Conservation (phyloP, 1,139 yeast genomes). For the Suhomyces bribrorum region DNA sequence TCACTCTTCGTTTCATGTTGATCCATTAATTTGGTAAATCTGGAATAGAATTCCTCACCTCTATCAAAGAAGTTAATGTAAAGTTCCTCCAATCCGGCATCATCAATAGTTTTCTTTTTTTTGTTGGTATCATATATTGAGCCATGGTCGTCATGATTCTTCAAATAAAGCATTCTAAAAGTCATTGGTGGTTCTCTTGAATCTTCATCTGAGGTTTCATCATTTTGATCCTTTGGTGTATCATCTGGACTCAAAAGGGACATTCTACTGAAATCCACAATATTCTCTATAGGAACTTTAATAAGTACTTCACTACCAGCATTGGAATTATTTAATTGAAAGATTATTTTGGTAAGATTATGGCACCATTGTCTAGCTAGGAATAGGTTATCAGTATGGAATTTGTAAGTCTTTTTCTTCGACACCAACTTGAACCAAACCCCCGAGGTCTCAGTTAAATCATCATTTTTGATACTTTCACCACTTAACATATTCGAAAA, state of each 20-base stretch:
- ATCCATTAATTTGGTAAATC: slow-evolving; percentile 24
- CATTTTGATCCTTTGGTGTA: slow-evolving; percentile 11
- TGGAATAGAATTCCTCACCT: slow-evolving; percentile 29
- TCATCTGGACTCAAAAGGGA: slow-evolving; percentile 9
- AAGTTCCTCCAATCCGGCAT: slow-evolving; percentile 64
- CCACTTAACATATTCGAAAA: slow-evolving; percentile 26
- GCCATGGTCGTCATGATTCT: slow-evolving; percentile 10
- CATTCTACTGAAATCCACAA: slow-evolving; percentile 60
- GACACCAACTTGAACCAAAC: slow-evolving; percentile 61
- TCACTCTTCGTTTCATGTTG: slow-evolving; percentile 14
- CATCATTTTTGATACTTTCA: slow-evolving; percentile 29
- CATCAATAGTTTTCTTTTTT: slow-evolving; percentile 25
- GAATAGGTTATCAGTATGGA: slow-evolving; percentile 70
- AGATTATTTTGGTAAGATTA: slow-evolving; percentile 70
- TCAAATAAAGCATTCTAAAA: slow-evolving; percentile 25
- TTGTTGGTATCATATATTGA: slow-evolving; percentile 6
- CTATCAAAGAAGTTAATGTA: slow-evolving; percentile 63
- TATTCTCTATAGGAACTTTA: slow-evolving; percentile 70
- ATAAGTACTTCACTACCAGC: slow-evolving; percentile 72
- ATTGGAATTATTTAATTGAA: slow-evolving; percentile 61
- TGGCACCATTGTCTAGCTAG: slow-evolving; percentile 83
- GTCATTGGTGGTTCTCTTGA: slow-evolving; percentile 20
- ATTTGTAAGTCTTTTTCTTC: slow-evolving; percentile 58
- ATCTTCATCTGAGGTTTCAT: background rate
- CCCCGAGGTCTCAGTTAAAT: slow-evolving; percentile 24